phyloP scores from a whole-genome alignment of 352 stramenopile species.

The Pythium pectinolyticum region DNA sequence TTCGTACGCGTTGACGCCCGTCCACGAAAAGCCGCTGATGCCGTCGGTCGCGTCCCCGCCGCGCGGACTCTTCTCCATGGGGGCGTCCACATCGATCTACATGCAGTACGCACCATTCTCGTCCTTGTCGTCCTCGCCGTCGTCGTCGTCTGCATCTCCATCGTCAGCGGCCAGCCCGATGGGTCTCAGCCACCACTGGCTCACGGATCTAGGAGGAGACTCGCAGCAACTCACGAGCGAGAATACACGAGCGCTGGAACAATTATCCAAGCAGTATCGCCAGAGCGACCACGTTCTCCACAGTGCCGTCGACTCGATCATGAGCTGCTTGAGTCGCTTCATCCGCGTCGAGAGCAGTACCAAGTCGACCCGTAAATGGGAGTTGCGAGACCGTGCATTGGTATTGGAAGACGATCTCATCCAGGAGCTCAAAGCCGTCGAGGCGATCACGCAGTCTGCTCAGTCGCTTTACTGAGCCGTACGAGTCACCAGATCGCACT shows the following conservation, averaged over 20 bases:
- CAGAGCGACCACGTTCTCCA: slow-evolving; percentile 43
- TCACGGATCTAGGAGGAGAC: slow-evolving; percentile 3
- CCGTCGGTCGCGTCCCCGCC: background rate
- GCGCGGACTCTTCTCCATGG: slow-evolving; percentile 3
- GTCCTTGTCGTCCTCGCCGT: background rate
- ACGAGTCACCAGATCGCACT: too few relatives aligned
- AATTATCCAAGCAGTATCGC: slow-evolving; percentile 42
- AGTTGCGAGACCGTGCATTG: slow-evolving; percentile 50
- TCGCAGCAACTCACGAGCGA: background rate
- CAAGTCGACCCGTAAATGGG: slow-evolving; percentile 29
- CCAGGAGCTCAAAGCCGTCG: slow-evolving; percentile 50
- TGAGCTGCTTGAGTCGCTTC: slow-evolving; percentile 55
- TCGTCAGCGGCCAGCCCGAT: background rate
- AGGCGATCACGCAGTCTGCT: slow-evolving; percentile 33
- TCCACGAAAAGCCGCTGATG: background rate
- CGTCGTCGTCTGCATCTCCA: background rate
- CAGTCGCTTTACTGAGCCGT: slow-evolving; percentile 25
- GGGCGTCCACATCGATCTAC: background rate
- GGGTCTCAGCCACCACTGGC: background rate
- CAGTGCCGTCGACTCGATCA: slow-evolving; percentile 45
- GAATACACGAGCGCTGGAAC: slow-evolving; percentile 4
- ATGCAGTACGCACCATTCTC: slow-evolving; percentile 1
- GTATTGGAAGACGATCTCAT: slow-evolving; percentile 66
- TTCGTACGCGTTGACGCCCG: background rate
- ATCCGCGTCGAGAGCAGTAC: slow-evolving; percentile 54